Base-by-base conservation (phyloP, 169 alveolate species). In the Plasmodium vinckei region DNA sequence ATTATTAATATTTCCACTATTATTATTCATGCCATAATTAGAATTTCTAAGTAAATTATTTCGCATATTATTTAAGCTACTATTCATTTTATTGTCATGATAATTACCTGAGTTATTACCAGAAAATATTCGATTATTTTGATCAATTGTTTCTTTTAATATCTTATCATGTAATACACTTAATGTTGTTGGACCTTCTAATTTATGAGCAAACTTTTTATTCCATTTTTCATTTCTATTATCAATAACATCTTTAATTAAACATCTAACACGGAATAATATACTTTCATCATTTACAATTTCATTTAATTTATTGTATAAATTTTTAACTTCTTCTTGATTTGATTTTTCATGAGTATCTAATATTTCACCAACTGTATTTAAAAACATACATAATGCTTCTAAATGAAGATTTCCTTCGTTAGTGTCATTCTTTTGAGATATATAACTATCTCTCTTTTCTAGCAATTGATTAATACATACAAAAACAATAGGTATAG, bases 361-460 rank as follows among this genome's bases (percentile, higher is more conserved):
- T 57, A 93, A 92, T 12, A 91, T 79, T 77, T 90, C 92, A 1
- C 97, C 97, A 17, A 95, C 96, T n/a, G 96, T 94, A 79, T 95
- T 96, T 70, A 95, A 57, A 67, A 95, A 94, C 75, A 95, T 95
- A 42, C 97, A 95, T 92, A 95, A 71, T 0, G 96, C 97, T 79
- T 95, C 97, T 59, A 95, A 79, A 84, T 94, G 97, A 68, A 94
- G 77, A 57, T 93, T 91, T 3, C 96, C 96, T 73, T 87, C 94
- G 87, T 94, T 92, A 15, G 92, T 93, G 79, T 89, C 91, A 73
- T 92, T 93, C 17, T 91, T 84, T 15, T 72, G 39, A 4, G 91
- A 71, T 7, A 93, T 92, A 61, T 93, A 93, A 54, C 91, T 94
- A 3, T 91, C 93, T 39, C 96, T 86, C 47, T 93, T 93, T 60